Percentiles rank a stretch among this genome's conserved stretches.
phyloP scores from a whole-genome alignment of 75 land plant genomes.

The Sequoiadendron giganteum region DNA sequence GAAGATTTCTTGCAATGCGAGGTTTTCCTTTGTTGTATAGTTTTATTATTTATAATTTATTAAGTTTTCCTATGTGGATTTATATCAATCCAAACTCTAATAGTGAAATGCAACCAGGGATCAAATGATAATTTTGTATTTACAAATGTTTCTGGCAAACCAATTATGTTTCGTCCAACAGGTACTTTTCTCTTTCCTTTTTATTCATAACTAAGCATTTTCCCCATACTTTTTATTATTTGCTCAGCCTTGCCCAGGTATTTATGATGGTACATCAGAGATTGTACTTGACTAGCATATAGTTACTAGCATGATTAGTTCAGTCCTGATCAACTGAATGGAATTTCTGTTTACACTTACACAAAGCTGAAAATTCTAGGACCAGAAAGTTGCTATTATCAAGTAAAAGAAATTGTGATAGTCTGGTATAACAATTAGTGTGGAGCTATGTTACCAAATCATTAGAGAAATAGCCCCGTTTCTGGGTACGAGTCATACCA shows the following conservation, averaged over 20 bases:
- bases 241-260: neutral
- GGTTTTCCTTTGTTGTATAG: neutral
- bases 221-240: neutral
- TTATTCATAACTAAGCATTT: neutral
- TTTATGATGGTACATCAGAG: neutral
- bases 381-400: too few species aligned
- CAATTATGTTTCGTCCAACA: conserved; percentile 73
- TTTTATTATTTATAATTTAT: too few species aligned
- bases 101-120: conserved; percentile 44
- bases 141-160: conserved; percentile 55
- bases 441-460: too few species aligned
- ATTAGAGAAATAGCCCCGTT: too few species aligned
- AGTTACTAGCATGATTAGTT: neutral
- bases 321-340: neutral
- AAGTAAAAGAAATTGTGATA: too few species aligned
- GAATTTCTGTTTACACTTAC: neutral
- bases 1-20: neutral
- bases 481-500: too few species aligned
- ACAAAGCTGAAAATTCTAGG: neutral
- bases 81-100: neutral
- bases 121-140: conserved; percentile 80
- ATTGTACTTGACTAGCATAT: neutral
- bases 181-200: conserved; percentile 32
- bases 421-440: too few species aligned
- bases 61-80: neutral